Percentiles rank a stretch among this genome's conserved stretches.
Conservation (phyloP, 1,284 basidiomycete species). For the Microbotryum intermedium region DNA sequence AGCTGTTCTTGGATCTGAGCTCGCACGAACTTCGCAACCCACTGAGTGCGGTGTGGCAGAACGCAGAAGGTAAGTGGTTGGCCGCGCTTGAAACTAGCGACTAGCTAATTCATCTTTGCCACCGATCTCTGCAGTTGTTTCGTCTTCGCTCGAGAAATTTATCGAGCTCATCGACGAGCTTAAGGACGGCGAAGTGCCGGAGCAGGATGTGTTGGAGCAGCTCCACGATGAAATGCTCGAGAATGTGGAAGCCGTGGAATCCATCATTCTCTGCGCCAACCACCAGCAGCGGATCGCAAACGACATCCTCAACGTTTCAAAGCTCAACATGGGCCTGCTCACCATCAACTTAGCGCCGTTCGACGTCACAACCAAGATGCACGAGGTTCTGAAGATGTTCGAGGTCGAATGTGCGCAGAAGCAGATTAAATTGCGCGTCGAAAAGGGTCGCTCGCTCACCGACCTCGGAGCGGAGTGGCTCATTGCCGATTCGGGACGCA, state of each 20-base stretch:
- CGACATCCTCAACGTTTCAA: conserved; percentile 6
- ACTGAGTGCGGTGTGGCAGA: not conserved
- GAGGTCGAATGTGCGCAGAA: conserved; percentile 3
- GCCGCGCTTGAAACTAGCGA: not conserved
- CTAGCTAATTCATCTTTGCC: not conserved
- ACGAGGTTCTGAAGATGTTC: conserved; percentile 8
- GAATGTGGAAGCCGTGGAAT: conserved; percentile 7
- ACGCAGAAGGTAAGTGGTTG: not conserved
- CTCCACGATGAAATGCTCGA: not conserved
- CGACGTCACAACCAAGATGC: not conserved
- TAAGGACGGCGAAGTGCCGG: not conserved
- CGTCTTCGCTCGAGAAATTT: conserved; percentile 1
- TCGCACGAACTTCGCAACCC: conserved; percentile 11
- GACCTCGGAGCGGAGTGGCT: conserved; percentile 10
- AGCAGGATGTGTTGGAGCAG: not conserved
- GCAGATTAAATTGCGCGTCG: conserved; percentile 1
- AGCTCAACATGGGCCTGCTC: conserved; percentile 3
- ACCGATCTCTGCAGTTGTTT: conserved; percentile 2
- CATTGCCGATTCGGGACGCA: conserved; percentile 26
- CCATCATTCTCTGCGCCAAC: conserved; percentile 5
- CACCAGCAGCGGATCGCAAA: conserved; percentile 8
- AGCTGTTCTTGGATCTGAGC: conserved; percentile 7
- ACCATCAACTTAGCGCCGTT: not conserved
- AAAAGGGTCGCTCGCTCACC: conserved; percentile 8
- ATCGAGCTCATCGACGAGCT: not conserved